Percentiles rank a stretch among this genome's conserved stretches.
These are phyloP conservation scores for Wilhelminamyces savonicus DNA, from an alignment of 805 yeast genomes.

Conservation along the genomic window DNA sequence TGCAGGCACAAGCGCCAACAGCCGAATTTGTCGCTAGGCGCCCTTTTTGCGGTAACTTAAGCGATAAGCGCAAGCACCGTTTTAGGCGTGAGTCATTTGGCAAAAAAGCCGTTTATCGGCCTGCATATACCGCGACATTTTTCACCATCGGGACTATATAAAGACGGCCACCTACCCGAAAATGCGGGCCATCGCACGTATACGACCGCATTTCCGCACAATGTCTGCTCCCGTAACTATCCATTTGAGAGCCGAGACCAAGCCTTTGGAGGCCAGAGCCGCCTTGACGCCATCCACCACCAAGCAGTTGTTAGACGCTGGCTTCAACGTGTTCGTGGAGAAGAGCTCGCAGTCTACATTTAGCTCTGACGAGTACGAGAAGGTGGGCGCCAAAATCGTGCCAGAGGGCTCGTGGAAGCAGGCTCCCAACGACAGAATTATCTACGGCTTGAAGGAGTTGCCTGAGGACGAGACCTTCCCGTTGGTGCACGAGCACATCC, in stretches of 20 bases:
- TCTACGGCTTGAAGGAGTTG: slow-evolving; percentile 90
- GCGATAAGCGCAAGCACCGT: no score
- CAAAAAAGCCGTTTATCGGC: no score
- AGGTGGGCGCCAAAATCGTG: slow-evolving; percentile 81
- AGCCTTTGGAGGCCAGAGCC: slow-evolving; percentile 96
- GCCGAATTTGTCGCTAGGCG: no score
- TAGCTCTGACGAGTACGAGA: slow-evolving; percentile 63
- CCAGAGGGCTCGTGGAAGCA: slow-evolving; percentile 90
- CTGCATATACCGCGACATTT: no score
- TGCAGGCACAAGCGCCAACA: no score
- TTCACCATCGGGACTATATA: no score
- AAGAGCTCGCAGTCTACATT: slow-evolving; percentile 81
- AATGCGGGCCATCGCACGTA: no score
- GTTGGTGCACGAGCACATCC: slow-evolving; percentile 90
- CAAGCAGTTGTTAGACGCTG: slow-evolving; percentile 76
- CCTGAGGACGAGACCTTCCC: slow-evolving; percentile 91
- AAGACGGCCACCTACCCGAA: no score
- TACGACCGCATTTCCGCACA: no score
- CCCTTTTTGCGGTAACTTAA: no score
- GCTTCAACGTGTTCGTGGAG: slow-evolving; percentile 85
- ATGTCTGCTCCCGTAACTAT: slow-evolving; percentile 42
- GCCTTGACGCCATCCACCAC: slow-evolving; percentile 92
- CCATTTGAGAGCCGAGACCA: slow-evolving; percentile 94
- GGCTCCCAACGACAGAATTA: slow-evolving; percentile 87
- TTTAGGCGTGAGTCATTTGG: no score